Evolutionary conservation across 345 rosid species (phyloP).

Genomic region (Mercurialis annua): DNA sequence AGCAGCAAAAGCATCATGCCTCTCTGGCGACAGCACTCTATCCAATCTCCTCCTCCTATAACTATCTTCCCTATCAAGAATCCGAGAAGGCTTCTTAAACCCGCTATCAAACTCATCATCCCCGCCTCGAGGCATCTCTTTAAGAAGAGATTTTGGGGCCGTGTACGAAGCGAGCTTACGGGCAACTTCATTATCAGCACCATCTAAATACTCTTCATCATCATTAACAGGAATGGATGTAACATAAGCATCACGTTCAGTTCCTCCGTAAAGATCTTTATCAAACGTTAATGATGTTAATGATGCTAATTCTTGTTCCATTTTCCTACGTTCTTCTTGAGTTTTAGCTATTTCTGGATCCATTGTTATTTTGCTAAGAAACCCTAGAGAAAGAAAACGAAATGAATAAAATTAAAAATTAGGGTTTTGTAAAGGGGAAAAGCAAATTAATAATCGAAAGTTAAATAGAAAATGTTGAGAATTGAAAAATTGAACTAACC

Average conservation of each 20-base stretch:
- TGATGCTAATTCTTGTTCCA: constrained; percentile 76
- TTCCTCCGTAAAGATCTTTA: constrained; percentile 71
- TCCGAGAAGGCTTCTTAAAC: constrained; percentile 58
- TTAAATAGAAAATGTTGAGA: not conserved
- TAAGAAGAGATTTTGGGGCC: constrained; percentile 76
- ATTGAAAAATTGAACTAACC: not conserved
- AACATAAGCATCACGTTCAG: constrained; percentile 61
- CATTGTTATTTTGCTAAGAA: constrained; percentile 23
- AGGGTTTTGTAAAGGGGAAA: not conserved
- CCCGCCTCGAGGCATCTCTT: constrained; percentile 67
- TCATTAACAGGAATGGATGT: constrained; percentile 79
- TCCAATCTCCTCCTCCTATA: constrained; percentile 81
- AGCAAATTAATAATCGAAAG: not conserved
- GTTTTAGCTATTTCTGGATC: constrained; percentile 80
- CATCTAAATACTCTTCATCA: constrained; percentile 65
- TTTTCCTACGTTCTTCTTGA: constrained; percentile 69
- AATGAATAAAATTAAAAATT: not conserved
- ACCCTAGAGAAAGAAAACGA: not conserved
- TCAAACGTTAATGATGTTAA: constrained; percentile 69
- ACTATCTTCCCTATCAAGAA: constrained; percentile 90
- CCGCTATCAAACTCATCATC: constrained; percentile 61
- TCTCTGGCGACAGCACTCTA: constrained; percentile 81
- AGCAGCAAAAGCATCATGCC: constrained; percentile 83
- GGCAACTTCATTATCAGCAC: constrained; percentile 63
- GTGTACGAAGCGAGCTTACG: constrained; percentile 81